Conservation (phyloP, 495 filamentous ascomycete species). For the Penicillium bovifimosum region DNA sequence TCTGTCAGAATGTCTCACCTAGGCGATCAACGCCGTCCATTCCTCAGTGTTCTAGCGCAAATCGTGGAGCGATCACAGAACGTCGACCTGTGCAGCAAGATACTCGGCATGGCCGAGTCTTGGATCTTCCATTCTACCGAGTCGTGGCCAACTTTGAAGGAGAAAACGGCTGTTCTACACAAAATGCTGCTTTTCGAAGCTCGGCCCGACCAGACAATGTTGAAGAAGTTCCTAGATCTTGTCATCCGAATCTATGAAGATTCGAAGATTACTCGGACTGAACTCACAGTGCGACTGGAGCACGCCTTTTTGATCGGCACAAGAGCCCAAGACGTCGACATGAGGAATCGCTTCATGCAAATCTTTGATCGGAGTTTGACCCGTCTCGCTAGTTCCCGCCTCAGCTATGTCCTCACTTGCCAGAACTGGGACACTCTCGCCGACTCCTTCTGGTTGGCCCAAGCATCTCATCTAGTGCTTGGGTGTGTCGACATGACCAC, state of each 20-base stretch:
- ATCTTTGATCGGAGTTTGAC: constrained; percentile 92
- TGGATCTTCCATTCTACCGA: constrained; percentile 95
- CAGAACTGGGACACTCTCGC: constrained; percentile 96
- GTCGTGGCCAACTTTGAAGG: constrained; percentile 91
- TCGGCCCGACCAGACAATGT: constrained; percentile 69
- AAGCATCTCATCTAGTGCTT: constrained; percentile 85
- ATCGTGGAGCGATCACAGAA: constrained; percentile 91
- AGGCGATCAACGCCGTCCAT: constrained; percentile 87
- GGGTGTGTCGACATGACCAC: constrained; percentile 84
- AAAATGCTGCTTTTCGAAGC: constrained; percentile 97
- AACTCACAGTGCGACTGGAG: constrained; percentile 93
- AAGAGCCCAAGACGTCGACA: constrained; percentile 87
- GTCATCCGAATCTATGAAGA: constrained; percentile 98
- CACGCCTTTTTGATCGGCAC: constrained; percentile 97
- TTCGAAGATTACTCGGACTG: constrained; percentile 86
- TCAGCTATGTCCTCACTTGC: constrained; percentile 82
- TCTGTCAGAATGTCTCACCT: constrained; percentile 87
- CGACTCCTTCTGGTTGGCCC: constrained; percentile 94
- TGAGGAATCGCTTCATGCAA: constrained; percentile 91
- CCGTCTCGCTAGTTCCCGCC: constrained; percentile 74
- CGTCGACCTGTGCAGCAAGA: constrained; percentile 77
- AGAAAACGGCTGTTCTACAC: constrained; percentile 92
- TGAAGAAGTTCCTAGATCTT: constrained; percentile 88
- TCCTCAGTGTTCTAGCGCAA: constrained; percentile 87
- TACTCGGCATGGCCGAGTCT: constrained; percentile 85